Base-by-base conservation (phyloP, 2,329 filamentous ascomycete species). In the Cordyceps sp. region DNA sequence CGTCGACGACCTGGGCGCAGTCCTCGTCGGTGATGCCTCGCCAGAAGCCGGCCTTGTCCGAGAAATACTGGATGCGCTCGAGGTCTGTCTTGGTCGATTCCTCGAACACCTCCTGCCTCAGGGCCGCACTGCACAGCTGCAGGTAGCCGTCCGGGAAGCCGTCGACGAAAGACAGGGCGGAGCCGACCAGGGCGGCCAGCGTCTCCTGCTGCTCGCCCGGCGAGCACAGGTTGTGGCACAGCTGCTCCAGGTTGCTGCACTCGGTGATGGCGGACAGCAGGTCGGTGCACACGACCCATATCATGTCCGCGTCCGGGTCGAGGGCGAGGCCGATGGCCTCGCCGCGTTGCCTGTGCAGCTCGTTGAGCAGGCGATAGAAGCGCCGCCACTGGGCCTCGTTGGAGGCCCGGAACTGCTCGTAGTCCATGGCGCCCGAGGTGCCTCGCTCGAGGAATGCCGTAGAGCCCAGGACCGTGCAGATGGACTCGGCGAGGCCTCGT, bases 281-380 rank as follows among this genome's bases (percentile, higher is more conserved):
- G 53, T 94, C 86, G 1, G 86, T 75, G 44, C 84, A 78, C 5
- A 93, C 66, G 29, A 92, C 67, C 84, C 85, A 94, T 2, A 83
- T 71, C 58, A 86, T 69, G 31, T 78, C 75, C 9, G 68, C 65
- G 30, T 70, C 64, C 1, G 66, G 53, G 45, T 96, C 90, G 34
- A 82, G 74, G 1, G 76, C 71, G 28, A 96, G 61, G 2, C 81
- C 76, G 28, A 96, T 57, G 1, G 82, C 78, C 46, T 94, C 86
- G 14, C 80, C 78, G 45, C 86, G 69, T 45, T 83, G 78, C 45
- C 80, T 85, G 49, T 96, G 85, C 26, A 98, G 60, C 49, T 93
- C 86, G 10, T 81, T 66, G 14, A 93, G 66, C 14, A 96, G 66
- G 21, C 85, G 75, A 58, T 85, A 93, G 53, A 93, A 93, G 31